Evolutionary conservation across 345 rosid genomes (phyloP).

Genomic region (Brassica nigra): DNA sequence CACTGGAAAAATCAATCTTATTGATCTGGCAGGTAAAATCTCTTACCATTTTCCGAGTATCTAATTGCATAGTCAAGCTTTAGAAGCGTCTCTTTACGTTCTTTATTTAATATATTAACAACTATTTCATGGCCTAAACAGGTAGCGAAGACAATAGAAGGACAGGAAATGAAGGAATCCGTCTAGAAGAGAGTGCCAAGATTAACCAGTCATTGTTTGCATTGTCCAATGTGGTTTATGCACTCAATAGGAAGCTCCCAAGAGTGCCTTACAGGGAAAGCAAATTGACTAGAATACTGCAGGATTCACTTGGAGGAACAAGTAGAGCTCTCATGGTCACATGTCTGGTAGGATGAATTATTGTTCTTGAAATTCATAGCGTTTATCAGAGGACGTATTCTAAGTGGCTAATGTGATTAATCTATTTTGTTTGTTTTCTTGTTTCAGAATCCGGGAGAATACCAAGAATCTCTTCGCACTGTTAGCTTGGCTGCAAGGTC

Average conservation of each 20-base stretch:
- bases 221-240: constrained; percentile 82
- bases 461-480: constrained; percentile 87
- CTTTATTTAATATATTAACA: too few species aligned
- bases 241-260: constrained; percentile 68
- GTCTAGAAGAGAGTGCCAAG: constrained; percentile 85
- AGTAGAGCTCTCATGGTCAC: constrained; percentile 87
- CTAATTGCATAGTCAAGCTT: too few species aligned
- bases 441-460: constrained; percentile 87
- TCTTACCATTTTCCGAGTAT: too few species aligned
- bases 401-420: background rate
- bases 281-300: constrained; percentile 88
- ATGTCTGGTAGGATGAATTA: constrained; percentile 61
- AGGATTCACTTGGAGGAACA: constrained; percentile 96
- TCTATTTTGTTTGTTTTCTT: background rate
- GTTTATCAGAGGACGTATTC: background rate
- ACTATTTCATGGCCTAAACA: background rate
- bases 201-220: constrained; percentile 89
- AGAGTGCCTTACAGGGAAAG: constrained; percentile 90
- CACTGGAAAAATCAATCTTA: constrained; percentile 82
- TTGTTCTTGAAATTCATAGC: background rate
- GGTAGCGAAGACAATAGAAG: constrained; percentile 69
- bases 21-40: constrained; percentile 81
- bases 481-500: constrained; percentile 93
- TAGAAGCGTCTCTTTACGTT: too few species aligned
- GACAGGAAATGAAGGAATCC: constrained; percentile 65